Evolutionary conservation across 148 eudicot genomes (phyloP).

Genomic region (Cornus suecica): DNA sequence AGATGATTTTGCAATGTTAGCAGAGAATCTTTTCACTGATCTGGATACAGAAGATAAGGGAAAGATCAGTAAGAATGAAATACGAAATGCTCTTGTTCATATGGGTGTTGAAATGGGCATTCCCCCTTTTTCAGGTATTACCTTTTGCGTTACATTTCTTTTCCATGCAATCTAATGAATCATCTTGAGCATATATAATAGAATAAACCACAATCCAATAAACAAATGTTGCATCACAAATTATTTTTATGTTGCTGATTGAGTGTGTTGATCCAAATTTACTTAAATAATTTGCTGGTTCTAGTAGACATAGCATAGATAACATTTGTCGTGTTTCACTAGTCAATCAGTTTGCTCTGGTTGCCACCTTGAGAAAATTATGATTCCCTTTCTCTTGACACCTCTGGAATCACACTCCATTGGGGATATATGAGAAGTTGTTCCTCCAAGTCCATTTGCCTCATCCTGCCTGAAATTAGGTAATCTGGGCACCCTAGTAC

Average conservation of each 20-base stretch:
- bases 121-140: slow-evolving; percentile 64
- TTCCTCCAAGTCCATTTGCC: neutral
- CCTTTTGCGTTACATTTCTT: slow-evolving; percentile 7
- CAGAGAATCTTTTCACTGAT: slow-evolving; percentile 71
- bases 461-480: neutral
- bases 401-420: neutral
- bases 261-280: neutral
- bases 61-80: slow-evolving; percentile 58
- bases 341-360: neutral
- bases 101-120: slow-evolving; percentile 75
- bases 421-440: neutral
- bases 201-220: neutral
- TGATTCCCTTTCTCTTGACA: neutral
- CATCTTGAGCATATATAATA: neutral
- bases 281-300: too few species aligned
- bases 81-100: slow-evolving; percentile 48
- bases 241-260: neutral
- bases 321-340: neutral
- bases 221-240: neutral
- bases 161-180: neutral
- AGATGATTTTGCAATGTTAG: slow-evolving; percentile 78
- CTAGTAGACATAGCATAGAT: neutral
- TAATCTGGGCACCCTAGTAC: neutral
- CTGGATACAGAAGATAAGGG: slow-evolving; percentile 59
- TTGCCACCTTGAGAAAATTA: neutral